Evolutionary conservation across 306 rosid species (phyloP).

Genomic region (Pyrus pyrifolia): DNA sequence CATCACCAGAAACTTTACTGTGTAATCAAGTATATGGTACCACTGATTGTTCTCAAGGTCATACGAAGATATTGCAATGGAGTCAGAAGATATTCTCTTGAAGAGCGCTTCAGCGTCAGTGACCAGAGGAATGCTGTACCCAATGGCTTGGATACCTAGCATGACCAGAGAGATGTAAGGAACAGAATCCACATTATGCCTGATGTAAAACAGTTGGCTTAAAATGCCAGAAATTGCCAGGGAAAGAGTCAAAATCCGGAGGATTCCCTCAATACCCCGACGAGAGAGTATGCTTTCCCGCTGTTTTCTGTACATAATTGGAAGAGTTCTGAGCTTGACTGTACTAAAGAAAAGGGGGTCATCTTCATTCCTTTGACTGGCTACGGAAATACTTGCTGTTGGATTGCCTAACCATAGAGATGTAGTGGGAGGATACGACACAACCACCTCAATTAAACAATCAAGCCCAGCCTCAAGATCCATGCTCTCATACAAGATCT

Average conservation of each 20-base stretch:
- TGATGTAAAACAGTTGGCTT: constrained; percentile 67
- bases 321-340: constrained; percentile 55
- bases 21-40: constrained; percentile 57
- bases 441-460: constrained; percentile 66
- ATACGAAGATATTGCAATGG: constrained; percentile 35
- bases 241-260: constrained; percentile 73
- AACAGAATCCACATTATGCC: constrained; percentile 47
- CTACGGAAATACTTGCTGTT: constrained; percentile 52
- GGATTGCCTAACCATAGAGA: constrained; percentile 75
- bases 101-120: constrained; percentile 84
- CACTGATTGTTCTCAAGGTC: constrained; percentile 50
- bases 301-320: constrained; percentile 64
- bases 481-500: constrained; percentile 50
- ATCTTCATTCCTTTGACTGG: constrained; percentile 65
- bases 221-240: constrained; percentile 58
- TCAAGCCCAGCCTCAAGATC: constrained; percentile 82
- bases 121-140: constrained; percentile 74
- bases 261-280: constrained; percentile 67
- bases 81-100: constrained; percentile 46
- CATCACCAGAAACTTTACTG: constrained; percentile 69
- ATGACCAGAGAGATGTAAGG: constrained; percentile 69
- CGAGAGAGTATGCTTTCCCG: constrained; percentile 73
- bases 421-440: constrained; percentile 80
- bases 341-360: constrained; percentile 52
- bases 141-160: constrained; percentile 79